Percentiles rank a stretch among this genome's conserved stretches.
Evolutionary conservation across 495 filamentous ascomycete genomes (phyloP).

Genomic region (Trichoderma virens): DNA sequence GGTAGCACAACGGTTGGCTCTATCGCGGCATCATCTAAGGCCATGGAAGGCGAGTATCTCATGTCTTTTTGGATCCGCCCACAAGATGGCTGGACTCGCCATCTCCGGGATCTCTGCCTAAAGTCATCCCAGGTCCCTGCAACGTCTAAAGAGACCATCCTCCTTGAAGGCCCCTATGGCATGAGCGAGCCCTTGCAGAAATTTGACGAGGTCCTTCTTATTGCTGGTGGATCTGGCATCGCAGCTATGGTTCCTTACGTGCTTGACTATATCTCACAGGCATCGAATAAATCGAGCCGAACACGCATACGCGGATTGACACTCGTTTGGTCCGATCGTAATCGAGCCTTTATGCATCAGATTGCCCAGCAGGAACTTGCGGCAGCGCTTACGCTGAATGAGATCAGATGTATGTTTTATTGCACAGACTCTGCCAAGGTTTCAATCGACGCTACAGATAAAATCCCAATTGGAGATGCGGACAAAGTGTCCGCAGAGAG

Average conservation of each 20-base stretch:
- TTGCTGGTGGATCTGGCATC: conserved; percentile 53
- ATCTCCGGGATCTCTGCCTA: conserved; percentile 32
- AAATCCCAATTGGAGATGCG: conserved; percentile 15
- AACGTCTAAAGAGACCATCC: conserved; percentile 21
- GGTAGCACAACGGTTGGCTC: background rate
- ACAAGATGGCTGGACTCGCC: conserved; percentile 40
- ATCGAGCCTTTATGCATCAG: conserved; percentile 28
- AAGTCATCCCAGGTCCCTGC: conserved; percentile 13
- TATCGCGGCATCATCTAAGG: background rate
- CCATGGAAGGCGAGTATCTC: background rate
- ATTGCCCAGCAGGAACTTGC: conserved; percentile 25
- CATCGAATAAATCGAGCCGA: conserved; percentile 12
- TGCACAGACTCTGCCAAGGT: background rate
- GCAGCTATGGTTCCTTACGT: conserved; percentile 48
- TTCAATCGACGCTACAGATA: background rate
- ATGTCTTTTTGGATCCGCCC: conserved; percentile 16
- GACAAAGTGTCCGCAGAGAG: background rate
- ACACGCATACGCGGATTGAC: conserved; percentile 21
- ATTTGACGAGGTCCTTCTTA: conserved; percentile 46
- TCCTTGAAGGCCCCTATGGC: conserved; percentile 55
- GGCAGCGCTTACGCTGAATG: conserved; percentile 22
- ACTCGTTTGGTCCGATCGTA: conserved; percentile 37
- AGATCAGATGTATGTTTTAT: conserved; percentile 34
- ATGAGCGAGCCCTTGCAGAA: conserved; percentile 36
- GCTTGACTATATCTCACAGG: conserved; percentile 29